Base-by-base conservation (phyloP, 1,284 basidiomycete genomes). In the Rhizoctonia solani region DNA sequence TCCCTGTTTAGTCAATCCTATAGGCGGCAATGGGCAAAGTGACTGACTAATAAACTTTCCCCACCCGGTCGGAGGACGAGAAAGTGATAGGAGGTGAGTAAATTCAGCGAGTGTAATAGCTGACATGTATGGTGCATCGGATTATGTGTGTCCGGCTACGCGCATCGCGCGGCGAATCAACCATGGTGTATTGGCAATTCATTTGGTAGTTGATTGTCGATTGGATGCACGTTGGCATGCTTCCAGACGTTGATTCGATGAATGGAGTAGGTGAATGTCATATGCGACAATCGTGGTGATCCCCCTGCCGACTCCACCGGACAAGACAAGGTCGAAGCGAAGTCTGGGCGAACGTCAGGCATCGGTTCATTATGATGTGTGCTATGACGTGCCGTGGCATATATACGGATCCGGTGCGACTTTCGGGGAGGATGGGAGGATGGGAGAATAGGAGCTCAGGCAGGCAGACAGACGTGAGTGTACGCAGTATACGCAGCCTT, bases 31-130 rank as follows among this genome's bases (percentile, higher is more conserved):
- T 16, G 37, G 37, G 37, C 16, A 16, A 39, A 8, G 8, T 58
- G 23, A 5, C 44, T 30, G 69, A 69, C 61, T 46, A 71, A 66
- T 14, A 30, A 39, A n/a, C 54, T 9, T 69, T 0, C 70, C 67
- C 71, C 72, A 72, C 13, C 70, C 69, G 34, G 41, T 54, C 9
- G 71, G 72, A 1, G 72, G 72, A 61, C 58, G 56, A 44, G 68
- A 69, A 2, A 46, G 19, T 3, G 13, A 29, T 5, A 73, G 55
- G 34, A 68, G 21, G 13, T 32, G 67, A n/a, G 63, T 46, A 56
- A 73, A 72, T 50, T 73, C 71, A 16, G 49, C 30, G 39, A 54
- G 14, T n/a, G 70, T 66, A 37, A 73, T 70, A 9, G 59, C 39
- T 25, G 63, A 42, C 50, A 67, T 63, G 5, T 5, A 27, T n/a